These are phyloP conservation scores for Cyclospora cayetanensis DNA, from an alignment of 169 alveolate genomes.

Conservation along the genomic window DNA sequence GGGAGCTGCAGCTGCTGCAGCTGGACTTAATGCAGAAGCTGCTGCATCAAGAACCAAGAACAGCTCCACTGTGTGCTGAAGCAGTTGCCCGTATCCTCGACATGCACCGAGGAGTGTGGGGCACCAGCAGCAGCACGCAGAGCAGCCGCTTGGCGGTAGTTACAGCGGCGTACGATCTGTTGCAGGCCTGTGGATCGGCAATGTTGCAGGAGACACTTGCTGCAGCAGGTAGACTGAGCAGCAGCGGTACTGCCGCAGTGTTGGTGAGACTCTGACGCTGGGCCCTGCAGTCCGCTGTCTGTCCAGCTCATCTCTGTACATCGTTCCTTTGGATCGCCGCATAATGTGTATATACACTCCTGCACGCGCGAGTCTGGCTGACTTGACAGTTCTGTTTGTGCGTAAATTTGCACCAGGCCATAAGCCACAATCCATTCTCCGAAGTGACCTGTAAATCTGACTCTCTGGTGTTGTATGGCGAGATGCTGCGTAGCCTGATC, in stretches of 20 bases:
- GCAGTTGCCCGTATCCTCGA: not conserved
- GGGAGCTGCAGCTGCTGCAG: conserved; percentile 49
- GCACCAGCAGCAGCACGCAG: not conserved
- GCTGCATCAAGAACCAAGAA: conserved; percentile 5
- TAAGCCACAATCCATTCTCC: too few relatives aligned
- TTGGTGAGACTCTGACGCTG: not conserved
- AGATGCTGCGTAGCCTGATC: too few relatives aligned
- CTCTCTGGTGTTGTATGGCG: too few relatives aligned
- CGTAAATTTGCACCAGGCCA: too few relatives aligned
- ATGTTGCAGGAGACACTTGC: not conserved
- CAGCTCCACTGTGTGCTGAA: conserved; percentile 15
- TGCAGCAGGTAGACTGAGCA: not conserved
- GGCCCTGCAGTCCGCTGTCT: too few relatives aligned
- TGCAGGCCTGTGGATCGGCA: not conserved
- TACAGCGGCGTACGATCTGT: not conserved
- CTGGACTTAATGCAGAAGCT: not conserved
- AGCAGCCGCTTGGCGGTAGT: not conserved
- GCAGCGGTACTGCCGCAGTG: not conserved
- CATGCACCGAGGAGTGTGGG: conserved; percentile 17
- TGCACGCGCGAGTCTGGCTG: too few relatives aligned
- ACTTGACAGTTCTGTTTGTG: too few relatives aligned
- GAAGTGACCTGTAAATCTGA: too few relatives aligned
- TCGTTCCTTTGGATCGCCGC: too few relatives aligned
- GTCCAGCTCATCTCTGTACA: too few relatives aligned
- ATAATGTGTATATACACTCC: too few relatives aligned